Evolutionary conservation across 2,329 filamentous ascomycete genomes (phyloP), one percentile per base, ranked within the genome.

Genomic region (Pyrenophora teres): DNA sequence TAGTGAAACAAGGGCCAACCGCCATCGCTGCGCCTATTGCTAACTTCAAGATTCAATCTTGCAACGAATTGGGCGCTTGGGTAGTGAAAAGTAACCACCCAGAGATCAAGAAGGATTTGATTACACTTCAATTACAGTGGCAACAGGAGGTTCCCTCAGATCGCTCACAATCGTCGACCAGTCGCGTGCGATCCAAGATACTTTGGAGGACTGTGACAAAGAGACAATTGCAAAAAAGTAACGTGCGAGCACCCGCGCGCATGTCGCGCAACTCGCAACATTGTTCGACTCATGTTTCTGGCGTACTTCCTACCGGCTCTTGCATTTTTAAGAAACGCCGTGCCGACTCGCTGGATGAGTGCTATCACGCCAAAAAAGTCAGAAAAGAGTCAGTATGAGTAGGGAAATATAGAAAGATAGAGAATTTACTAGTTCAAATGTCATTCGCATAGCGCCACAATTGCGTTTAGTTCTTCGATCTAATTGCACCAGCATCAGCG

Each of bases 31-130:
- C 41, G 6, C 65, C 71, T n/a, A 50, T 41, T 3, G 41, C 58
- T 27, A 59, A 59, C 15, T 65, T 73, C 38, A 72, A 68, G 32
- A 55, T 65, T 1, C 54, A 62, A 16, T 45, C 49, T 18, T 62
- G 60, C 4, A 31, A 42, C 1, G 45, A 54, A 18, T 45, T 51
- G 10, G 35, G 46, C 10, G 56, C 57, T 12, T 69, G 59, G 61
- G 31, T 64, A 3, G 55, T 69, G 5, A 40, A 51, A 10, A 62
- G 62, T 16, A 54, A 63, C 21, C 36, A 51, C 19, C 12, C 38
- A 15, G 56, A 50, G 9, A 53, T 67, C 1, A 43, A 52, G 18
- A 13, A 50, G 2, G 62, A 65, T 23, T 40, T 68, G 7, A 21
- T 23, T 13, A n/a, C 33, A 15, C 55, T 63, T 4, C 46, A 59